Conservation (phyloP, 768 basidiomycete genomes). For the Serpula lacrymans region DNA sequence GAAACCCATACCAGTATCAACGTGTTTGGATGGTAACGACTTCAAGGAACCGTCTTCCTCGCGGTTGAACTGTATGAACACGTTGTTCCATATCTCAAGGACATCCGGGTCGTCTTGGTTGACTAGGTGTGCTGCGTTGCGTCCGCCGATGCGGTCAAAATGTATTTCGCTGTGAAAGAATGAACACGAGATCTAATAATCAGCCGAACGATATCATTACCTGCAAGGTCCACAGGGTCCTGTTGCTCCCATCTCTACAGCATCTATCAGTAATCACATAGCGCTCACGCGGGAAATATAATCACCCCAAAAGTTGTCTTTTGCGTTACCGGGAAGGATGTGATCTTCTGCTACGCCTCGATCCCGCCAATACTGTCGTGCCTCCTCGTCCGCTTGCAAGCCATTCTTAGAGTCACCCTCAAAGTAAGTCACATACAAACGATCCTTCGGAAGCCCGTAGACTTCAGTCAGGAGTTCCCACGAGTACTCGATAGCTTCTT, state of each 20-base stretch:
- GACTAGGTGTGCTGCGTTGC: conserved; percentile 89
- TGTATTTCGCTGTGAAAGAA: conserved; percentile 78
- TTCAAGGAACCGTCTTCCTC: conserved; percentile 83
- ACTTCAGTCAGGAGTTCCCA: conserved; percentile 94
- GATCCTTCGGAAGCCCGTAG: conserved; percentile 83
- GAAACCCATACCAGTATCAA: conserved; percentile 99
- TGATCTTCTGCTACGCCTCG: conserved; percentile 87
- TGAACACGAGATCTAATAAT: background rate
- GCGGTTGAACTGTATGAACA: conserved; percentile 98
- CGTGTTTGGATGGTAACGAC: conserved; percentile 85
- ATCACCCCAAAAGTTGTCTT: conserved; percentile 98
- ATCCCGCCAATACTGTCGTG: conserved; percentile 83
- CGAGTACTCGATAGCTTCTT: conserved; percentile 89
- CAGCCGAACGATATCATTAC: conserved; percentile 29
- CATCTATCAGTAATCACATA: conserved; percentile 6
- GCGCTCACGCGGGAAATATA: conserved; percentile 16
- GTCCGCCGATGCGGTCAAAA: conserved; percentile 95
- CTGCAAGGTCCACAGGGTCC: conserved; percentile 98
- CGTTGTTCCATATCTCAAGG: conserved; percentile 99
- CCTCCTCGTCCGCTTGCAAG: conserved; percentile 85
- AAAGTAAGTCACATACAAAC: conserved; percentile 96
- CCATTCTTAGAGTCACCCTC: conserved; percentile 88
- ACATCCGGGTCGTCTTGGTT: conserved; percentile 97
- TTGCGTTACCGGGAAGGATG: conserved; percentile 89
- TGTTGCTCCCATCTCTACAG: conserved; percentile 97